Conservation (phyloP, 257 asterid genomes). For the Nicotiana noctiflora region DNA sequence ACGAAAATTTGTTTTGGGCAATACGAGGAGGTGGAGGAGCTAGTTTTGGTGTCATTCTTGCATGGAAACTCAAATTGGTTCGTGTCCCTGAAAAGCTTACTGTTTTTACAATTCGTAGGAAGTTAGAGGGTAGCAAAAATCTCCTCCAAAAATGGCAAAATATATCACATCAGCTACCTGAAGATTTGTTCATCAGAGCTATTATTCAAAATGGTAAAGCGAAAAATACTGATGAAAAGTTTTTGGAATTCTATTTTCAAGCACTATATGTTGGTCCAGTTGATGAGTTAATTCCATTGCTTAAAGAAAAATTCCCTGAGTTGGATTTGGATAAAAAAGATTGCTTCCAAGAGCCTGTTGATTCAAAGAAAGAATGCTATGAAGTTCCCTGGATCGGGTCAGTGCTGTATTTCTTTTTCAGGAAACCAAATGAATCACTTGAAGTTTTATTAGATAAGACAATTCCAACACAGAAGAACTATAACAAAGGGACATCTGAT, state of each 20-base stretch:
- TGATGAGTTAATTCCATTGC: not conserved
- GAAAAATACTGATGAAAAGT: not conserved
- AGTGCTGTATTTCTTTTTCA: not conserved
- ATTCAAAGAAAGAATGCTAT: not conserved
- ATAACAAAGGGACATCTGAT: conserved; percentile 2
- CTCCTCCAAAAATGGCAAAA: conserved; percentile 9
- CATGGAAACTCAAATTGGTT: not conserved
- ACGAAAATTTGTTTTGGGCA: not conserved
- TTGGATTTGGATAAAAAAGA: not conserved
- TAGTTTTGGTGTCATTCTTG: not conserved
- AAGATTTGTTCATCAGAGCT: not conserved
- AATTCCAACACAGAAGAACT: not conserved
- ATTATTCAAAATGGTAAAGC: not conserved
- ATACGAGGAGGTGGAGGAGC: conserved; percentile 12
- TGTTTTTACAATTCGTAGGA: conserved; percentile 1
- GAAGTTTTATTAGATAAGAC: not conserved
- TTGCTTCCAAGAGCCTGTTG: not conserved
- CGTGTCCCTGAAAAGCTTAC: not conserved
- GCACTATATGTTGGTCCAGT: not conserved
- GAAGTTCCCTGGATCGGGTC: not conserved
- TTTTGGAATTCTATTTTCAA: not conserved
- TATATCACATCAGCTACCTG: not conserved
- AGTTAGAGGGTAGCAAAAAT: not conserved
- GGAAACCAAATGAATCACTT: not conserved
- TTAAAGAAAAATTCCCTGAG: not conserved